These are phyloP conservation scores for Ogataea nakhonphanomensis DNA, from an alignment of 805 yeast genomes.

Conservation along the genomic window DNA sequence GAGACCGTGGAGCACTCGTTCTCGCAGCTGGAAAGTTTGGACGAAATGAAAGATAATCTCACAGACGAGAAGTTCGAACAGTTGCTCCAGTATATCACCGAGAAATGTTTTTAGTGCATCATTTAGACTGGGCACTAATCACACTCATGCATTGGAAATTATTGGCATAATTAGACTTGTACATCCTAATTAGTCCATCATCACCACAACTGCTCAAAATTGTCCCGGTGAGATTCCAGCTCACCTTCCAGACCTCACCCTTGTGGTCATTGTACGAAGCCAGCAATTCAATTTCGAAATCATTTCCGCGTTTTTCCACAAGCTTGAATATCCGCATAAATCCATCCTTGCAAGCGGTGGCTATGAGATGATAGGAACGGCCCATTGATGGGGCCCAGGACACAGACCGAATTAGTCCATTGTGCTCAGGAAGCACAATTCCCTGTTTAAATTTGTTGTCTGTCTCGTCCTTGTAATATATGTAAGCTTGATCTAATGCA, in stretches of 20 bases:
- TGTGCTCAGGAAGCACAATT: conserved; percentile 75
- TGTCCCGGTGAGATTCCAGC: conserved; percentile 94
- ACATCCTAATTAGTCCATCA: conserved; percentile 85
- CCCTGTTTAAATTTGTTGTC: conserved; percentile 52
- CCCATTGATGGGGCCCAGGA: conserved; percentile 99
- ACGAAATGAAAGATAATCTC: conserved; percentile 12
- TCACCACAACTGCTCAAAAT: conserved; percentile 92
- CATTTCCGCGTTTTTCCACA: conserved; percentile 36
- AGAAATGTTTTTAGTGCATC: conserved; percentile 8
- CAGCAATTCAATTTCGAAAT: conserved; percentile 25
- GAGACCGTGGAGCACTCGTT: conserved; percentile 9
- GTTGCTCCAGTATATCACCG: conserved; percentile 21
- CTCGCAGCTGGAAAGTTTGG: conserved; percentile 14
- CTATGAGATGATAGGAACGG: conserved; percentile 77
- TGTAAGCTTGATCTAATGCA: conserved; percentile 82
- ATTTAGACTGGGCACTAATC: conserved; percentile 50
- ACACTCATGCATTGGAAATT: conserved; percentile 92
- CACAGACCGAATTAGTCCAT: conserved; percentile 81
- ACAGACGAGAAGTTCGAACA: conserved; percentile 19
- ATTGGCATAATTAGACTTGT: conserved; percentile 85
- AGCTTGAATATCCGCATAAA: conserved; percentile 80
- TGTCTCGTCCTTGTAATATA: conserved; percentile 51
- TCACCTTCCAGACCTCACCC: conserved; percentile 85
- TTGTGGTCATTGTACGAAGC: conserved; percentile 32
- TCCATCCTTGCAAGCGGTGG: conserved; percentile 97